A percentile compares a stretch with the other conserved stretches of the same genome.
These are phyloP conservation scores for Penicillium atrosanguineum DNA, from an alignment of 495 filamentous ascomycete genomes.

Conservation along the genomic window DNA sequence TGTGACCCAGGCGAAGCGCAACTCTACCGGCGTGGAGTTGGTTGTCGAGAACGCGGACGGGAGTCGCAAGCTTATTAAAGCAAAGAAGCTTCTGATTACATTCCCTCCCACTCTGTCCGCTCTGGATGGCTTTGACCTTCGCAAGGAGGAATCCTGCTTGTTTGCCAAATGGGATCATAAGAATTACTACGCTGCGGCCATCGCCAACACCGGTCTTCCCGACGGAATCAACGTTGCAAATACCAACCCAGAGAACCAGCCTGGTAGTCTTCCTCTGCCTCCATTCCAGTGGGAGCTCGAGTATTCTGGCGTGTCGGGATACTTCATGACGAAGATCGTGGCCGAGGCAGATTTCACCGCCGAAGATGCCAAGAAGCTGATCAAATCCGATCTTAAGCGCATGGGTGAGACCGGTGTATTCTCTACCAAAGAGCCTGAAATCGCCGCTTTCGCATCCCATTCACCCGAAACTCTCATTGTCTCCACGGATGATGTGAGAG, in stretches of 20 bases:
- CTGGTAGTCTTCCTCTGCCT: conserved; percentile 18
- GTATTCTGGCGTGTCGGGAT: conserved; percentile 11
- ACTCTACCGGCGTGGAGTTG: conserved; percentile 5
- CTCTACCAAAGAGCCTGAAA: conserved; percentile 17
- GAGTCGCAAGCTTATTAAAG: conserved; percentile 32
- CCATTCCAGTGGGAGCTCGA: conserved; percentile 9
- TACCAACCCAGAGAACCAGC: conserved; percentile 12
- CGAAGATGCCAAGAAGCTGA: conserved; percentile 9
- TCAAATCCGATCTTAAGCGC: conserved; percentile 12
- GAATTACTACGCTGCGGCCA: conserved; percentile 20
- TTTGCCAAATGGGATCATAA: conserved; percentile 36
- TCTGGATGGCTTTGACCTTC: conserved; percentile 35
- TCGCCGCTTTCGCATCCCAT: conserved; percentile 22
- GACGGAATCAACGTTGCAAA: conserved; percentile 9
- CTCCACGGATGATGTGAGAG: conserved; percentile 29
- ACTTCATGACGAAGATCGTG: conserved; percentile 12
- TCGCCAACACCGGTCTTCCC: conserved; percentile 17
- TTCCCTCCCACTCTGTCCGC: conserved; percentile 30
- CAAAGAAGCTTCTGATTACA: conserved; percentile 44
- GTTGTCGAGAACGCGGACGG: conserved; percentile 35
- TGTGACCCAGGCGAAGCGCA: conserved; percentile 7
- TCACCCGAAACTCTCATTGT: conserved; percentile 20
- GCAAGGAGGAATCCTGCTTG: conserved; percentile 27
- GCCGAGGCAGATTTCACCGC: conserved; percentile 8
- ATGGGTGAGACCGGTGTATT: conserved; percentile 11